Evolutionary conservation across 345 rosid species (phyloP), one percentile per base, ranked within the genome.

Genomic region (Lepidium africanum): DNA sequence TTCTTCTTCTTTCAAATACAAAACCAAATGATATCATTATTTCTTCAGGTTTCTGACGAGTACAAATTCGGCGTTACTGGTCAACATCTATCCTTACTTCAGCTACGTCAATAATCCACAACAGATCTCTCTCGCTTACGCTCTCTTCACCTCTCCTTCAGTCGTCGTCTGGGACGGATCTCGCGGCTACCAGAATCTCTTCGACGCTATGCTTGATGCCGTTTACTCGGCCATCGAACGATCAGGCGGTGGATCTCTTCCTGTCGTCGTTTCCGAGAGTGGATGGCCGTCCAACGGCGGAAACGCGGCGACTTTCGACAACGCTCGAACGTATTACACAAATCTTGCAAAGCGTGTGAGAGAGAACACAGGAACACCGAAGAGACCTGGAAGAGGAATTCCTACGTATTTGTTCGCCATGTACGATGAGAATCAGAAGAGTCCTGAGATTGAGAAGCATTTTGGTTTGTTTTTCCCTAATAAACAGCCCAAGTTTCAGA

Each of bases 41-140:
- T 36, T 37, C 1, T 4, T 5, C 35, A 58, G 71, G 60, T 73
- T 73, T 66, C 39, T 84, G 11, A 66, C 21, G 30, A 48, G 65
- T 17, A 78, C 81, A 0, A 48, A 70, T 33, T 73, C 84, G 0
- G 84, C 76, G 3, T 69, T 84, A 23, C 77, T 82, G 0, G 73
- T 78, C 3, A 80, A 82, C 76, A 41, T 77, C 10, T 84, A 82
- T 25, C 69, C 82, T 0, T 84, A 78, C 67, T 77, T 84, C 65
- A 64, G 78, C 41, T 74, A 75, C 61, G 1, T 25, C 0, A 72
- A 9, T 10, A 59, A 72, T 25, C 69, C 77, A 10, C 14, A 13
- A 0, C 65, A 73, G 4, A 54, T 84, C 10, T 50, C 55, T 27
- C 80, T 82, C 38, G 57, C 81, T 9, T 82, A 67, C 62, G 89